These are phyloP conservation scores for Lactarius quietus DNA, from an alignment of 768 basidiomycete species.

Conservation along the genomic window DNA sequence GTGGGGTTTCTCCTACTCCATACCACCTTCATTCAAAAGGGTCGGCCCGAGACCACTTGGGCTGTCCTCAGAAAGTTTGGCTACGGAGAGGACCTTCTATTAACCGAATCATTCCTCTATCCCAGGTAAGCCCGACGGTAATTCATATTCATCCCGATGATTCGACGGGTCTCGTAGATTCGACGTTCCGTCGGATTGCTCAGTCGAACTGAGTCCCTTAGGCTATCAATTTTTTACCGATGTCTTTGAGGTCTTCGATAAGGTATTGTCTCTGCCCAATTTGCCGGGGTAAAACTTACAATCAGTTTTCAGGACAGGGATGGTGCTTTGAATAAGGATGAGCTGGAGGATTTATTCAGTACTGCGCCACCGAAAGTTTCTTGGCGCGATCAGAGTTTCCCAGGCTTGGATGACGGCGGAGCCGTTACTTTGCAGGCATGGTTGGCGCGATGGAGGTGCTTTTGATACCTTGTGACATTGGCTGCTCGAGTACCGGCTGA, in stretches of 20 bases:
- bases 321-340: slow-evolving; percentile 78
- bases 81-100: slow-evolving; percentile 89
- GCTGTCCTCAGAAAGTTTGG: slow-evolving; percentile 93
- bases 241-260: slow-evolving; percentile 93
- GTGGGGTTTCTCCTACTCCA: slow-evolving; percentile 92
- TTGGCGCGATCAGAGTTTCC: slow-evolving; percentile 90
- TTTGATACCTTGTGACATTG: slow-evolving; percentile 23
- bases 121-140: slow-evolving; percentile 63
- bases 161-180: slow-evolving; percentile 50
- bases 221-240: slow-evolving; percentile 98
- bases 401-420: slow-evolving; percentile 83
- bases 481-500: neutral
- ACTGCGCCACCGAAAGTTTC: slow-evolving; percentile 91
- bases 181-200: slow-evolving; percentile 90
- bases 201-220: slow-evolving; percentile 89
- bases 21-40: slow-evolving; percentile 94
- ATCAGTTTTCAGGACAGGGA: slow-evolving; percentile 73
- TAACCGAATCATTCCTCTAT: slow-evolving; percentile 82
- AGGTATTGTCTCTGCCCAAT: slow-evolving; percentile 43
- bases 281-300: neutral
- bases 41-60: slow-evolving; percentile 96
- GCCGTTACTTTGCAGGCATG: slow-evolving; percentile 96
- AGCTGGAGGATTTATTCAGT: slow-evolving; percentile 85
- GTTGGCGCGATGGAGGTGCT: slow-evolving; percentile 96
- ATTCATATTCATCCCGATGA: slow-evolving; percentile 21